Conservation (phyloP, 306 rosid genomes). For the Neltuma alba region DNA sequence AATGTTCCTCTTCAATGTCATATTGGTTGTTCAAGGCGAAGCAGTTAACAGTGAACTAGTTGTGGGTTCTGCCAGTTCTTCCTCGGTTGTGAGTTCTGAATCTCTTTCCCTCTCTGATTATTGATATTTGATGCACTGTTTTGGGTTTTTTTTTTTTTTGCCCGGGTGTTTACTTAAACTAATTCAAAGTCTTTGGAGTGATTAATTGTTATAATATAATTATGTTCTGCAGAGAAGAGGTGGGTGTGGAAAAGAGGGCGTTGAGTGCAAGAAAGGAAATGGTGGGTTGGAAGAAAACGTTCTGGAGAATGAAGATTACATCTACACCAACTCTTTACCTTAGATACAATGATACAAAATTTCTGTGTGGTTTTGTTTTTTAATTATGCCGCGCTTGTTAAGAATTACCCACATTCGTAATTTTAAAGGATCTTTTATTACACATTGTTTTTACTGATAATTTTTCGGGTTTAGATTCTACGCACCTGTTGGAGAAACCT, state of each 20-base stretch:
- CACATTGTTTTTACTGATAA: neutral
- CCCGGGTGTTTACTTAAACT: neutral
- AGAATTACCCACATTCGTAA: slow-evolving; percentile 12
- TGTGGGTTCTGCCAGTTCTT: slow-evolving; percentile 43
- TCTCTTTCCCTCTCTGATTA: slow-evolving; percentile 15
- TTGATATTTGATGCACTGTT: neutral
- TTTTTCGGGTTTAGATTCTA: slow-evolving; percentile 1
- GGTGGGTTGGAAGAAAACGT: slow-evolving; percentile 41
- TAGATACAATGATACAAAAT: slow-evolving; percentile 16
- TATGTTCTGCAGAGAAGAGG: slow-evolving; percentile 42
- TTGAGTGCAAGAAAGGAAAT: slow-evolving; percentile 47
- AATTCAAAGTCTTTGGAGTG: neutral
- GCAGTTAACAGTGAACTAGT: slow-evolving; percentile 28
- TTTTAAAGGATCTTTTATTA: slow-evolving; percentile 10
- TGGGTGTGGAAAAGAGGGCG: slow-evolving; percentile 39
- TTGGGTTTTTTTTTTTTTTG: too few relatives aligned
- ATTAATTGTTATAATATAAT: slow-evolving; percentile 5
- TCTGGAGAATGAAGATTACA: slow-evolving; percentile 64
- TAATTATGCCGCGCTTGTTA: neutral
- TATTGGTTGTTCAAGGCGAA: slow-evolving; percentile 40
- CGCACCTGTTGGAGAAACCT: neutral
- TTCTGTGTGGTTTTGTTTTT: slow-evolving; percentile 13
- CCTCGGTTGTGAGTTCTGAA: slow-evolving; percentile 41
- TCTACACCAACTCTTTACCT: slow-evolving; percentile 70
- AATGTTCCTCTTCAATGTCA: slow-evolving; percentile 40